Conservation (phyloP, 108 stramenopile species). For the Parietichytrium sp. region DNA sequence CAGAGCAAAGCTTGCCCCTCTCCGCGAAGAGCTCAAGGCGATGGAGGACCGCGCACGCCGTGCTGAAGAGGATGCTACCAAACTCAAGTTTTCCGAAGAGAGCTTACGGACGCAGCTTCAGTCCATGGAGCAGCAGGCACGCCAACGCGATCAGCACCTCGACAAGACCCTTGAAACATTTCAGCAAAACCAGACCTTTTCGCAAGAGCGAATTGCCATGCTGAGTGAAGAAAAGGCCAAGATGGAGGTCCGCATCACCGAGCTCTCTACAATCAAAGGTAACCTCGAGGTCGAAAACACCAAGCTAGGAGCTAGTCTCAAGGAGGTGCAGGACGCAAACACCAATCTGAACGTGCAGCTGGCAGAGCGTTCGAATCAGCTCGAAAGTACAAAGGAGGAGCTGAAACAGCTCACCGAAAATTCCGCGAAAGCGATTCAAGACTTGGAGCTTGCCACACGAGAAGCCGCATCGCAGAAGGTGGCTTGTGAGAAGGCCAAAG, state of each 20-base stretch:
- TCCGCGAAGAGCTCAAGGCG: conserved; percentile 23
- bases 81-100: neutral
- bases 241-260: neutral
- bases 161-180: conserved; percentile 23
- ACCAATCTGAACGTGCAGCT: too few species aligned
- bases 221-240: conserved; percentile 8
- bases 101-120: neutral
- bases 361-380: too few species aligned
- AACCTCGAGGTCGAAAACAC: conserved; percentile 27
- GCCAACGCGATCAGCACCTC: conserved; percentile 9
- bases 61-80: neutral
- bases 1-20: too few species aligned
- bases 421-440: neutral
- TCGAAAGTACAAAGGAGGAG: neutral
- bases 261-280: neutral
- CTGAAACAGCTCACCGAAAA: neutral
- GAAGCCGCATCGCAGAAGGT: conserved; percentile 3
- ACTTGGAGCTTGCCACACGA: neutral
- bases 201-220: conserved; percentile 12
- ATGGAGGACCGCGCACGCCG: neutral
- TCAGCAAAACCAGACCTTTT: conserved; percentile 25
- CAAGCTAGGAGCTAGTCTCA: neutral
- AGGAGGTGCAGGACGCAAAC: conserved; percentile 3
- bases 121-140: conserved; percentile 8
- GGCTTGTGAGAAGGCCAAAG: conserved; percentile 6